phyloP scores from a whole-genome alignment of 345 rosid species.

The Eucalyptus fibrosa region DNA sequence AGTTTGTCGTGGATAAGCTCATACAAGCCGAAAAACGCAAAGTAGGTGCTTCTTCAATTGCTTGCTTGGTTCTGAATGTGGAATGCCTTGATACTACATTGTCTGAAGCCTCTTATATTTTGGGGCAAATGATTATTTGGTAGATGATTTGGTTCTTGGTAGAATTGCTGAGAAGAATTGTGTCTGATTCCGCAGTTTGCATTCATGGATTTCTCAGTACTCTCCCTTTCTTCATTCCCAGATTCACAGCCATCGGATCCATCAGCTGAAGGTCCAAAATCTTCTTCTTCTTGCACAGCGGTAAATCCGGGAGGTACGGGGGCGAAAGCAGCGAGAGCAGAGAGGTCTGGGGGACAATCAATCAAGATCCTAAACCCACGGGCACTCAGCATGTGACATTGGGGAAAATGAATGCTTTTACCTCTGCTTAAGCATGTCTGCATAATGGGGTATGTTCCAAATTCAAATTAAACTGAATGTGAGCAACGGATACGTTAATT shows the following conservation, averaged over 20 bases:
- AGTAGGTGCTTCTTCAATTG: constrained; percentile 10
- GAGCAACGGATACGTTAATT: background rate
- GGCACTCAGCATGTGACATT: constrained; percentile 8
- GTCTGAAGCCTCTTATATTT: background rate
- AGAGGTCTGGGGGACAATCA: constrained; percentile 72
- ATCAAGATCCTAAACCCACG: constrained; percentile 54
- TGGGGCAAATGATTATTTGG: background rate
- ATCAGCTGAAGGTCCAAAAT: background rate
- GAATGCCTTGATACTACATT: background rate
- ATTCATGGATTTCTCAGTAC: constrained; percentile 19
- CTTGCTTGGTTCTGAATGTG: background rate
- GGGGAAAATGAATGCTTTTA: constrained; percentile 46
- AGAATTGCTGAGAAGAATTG: background rate
- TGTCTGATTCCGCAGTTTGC: background rate
- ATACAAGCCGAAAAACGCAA: constrained; percentile 74
- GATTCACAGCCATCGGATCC: constrained; percentile 3
- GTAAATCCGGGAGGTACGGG: constrained; percentile 31
- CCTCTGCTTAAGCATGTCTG: constrained; percentile 89
- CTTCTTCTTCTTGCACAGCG: background rate
- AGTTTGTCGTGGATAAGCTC: constrained; percentile 76
- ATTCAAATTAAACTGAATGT: background rate
- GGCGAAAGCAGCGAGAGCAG: constrained; percentile 53
- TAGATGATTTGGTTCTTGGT: background rate
- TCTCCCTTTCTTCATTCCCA: constrained; percentile 26
- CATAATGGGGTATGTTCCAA: constrained; percentile 1